Conservation (phyloP, 2,329 filamentous ascomycete species). For the Penicillium sp. region DNA sequence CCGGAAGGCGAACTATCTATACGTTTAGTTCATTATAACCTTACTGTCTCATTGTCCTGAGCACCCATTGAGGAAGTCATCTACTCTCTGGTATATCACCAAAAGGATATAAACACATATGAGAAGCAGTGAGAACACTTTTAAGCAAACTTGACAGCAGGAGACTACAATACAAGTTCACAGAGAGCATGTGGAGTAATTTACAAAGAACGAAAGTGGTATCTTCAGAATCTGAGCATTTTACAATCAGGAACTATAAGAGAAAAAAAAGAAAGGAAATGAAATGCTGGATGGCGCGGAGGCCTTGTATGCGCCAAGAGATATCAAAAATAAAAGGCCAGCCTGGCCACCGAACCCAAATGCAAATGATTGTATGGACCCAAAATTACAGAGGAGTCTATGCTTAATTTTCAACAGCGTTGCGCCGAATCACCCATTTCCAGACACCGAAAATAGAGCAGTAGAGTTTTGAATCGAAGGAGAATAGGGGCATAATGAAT, state of each 20-base stretch:
- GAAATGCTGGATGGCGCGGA: not conserved
- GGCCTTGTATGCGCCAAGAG: conserved; percentile 1
- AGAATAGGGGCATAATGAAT: not conserved
- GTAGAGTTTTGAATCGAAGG: not conserved
- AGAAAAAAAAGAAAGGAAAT: not conserved
- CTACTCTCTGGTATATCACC: no score
- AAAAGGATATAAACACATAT: no score
- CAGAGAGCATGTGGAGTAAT: no score
- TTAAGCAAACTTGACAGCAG: not conserved
- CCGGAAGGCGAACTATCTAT: conserved; percentile 22
- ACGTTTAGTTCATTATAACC: conserved; percentile 24
- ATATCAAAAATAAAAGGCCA: conserved; percentile 2
- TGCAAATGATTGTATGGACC: conserved; percentile 8
- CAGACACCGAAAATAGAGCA: conserved; percentile 6
- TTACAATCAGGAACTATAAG: not conserved
- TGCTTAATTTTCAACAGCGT: conserved; percentile 5
- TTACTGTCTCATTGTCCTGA: no score
- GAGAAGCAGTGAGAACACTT: not conserved
- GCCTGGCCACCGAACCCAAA: conserved; percentile 1
- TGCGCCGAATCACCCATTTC: conserved; percentile 4
- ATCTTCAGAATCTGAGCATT: not conserved
- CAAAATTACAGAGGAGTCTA: conserved; percentile 8
- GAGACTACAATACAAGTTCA: no score
- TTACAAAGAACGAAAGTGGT: not conserved
- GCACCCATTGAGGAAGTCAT: no score